Evolutionary conservation across 306 rosid genomes (phyloP).

Genomic region (Rubus idaeus): DNA sequence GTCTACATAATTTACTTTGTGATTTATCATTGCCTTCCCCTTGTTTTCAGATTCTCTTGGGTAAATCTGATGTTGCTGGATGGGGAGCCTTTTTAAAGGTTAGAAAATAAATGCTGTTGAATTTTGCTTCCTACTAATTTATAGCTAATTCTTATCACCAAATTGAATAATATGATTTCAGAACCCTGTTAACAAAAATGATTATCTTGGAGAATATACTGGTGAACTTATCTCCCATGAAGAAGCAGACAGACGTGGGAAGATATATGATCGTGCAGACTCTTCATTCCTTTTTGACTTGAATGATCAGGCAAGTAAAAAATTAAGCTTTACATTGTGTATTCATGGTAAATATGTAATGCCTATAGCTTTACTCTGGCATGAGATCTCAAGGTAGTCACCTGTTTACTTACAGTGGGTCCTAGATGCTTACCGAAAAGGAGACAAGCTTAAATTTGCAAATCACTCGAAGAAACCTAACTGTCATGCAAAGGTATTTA

Average conservation of each 20-base stretch:
- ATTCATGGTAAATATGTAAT: conserved; percentile 11
- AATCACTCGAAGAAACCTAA: conserved; percentile 96
- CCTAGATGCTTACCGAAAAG: conserved; percentile 97
- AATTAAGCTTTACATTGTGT: conserved; percentile 9
- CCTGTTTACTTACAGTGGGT: conserved; percentile 66
- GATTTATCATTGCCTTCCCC: conserved; percentile 20
- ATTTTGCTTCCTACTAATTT: conserved; percentile 11
- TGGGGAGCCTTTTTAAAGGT: conserved; percentile 99
- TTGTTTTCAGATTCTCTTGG: conserved; percentile 74
- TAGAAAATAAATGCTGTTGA: conserved; percentile 13
- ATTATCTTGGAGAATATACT: conserved; percentile 94
- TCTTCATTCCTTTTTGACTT: conserved; percentile 97
- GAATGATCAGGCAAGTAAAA: conserved; percentile 86
- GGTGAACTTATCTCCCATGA: conserved; percentile 95
- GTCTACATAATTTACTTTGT: conserved; percentile 21
- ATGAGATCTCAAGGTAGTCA: conserved; percentile 15
- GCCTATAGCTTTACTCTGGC: neutral
- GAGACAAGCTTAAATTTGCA: conserved; percentile 96
- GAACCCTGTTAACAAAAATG: conserved; percentile 94
- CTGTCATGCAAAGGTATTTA: conserved; percentile 83
- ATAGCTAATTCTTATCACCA: conserved; percentile 32
- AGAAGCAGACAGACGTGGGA: conserved; percentile 97
- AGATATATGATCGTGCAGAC: conserved; percentile 95
- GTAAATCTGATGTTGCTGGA: conserved; percentile 94
- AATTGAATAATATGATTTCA: conserved; percentile 46